These are phyloP conservation scores for Thelephora terrestris DNA, from an alignment of 1,284 basidiomycete species.

Conservation along the genomic window DNA sequence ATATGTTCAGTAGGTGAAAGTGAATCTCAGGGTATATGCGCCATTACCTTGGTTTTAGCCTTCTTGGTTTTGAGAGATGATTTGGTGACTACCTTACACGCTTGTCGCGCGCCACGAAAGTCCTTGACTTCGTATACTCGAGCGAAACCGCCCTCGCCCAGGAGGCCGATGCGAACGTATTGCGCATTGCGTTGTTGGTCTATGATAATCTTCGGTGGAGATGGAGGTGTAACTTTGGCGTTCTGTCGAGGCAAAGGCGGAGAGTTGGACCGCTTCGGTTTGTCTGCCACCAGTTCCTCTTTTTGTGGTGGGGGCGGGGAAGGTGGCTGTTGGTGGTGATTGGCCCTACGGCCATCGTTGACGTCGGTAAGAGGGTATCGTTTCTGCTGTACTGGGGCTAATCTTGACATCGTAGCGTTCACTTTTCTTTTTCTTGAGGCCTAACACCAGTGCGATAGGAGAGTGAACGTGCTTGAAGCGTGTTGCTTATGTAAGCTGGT, in stretches of 20 bases:
- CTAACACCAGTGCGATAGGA: too few species aligned
- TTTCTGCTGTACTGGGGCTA: too few species aligned
- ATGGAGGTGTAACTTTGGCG: conserved; percentile 71
- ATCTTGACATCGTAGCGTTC: too few species aligned
- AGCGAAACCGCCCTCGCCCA: conserved; percentile 91
- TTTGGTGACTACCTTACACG: conserved; percentile 87
- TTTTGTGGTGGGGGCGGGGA: conserved; percentile 13
- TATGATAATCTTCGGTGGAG: conserved; percentile 68
- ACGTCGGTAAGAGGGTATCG: too few species aligned
- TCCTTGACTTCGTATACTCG: conserved; percentile 86
- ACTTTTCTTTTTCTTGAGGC: too few species aligned
- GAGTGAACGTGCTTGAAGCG: too few species aligned
- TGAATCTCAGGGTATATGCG: conserved; percentile 9
- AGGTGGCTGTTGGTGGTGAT: conserved; percentile 13
- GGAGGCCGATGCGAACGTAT: conserved; percentile 66
- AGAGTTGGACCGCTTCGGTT: conserved; percentile 25
- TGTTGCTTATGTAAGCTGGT: too few species aligned
- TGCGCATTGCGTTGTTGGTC: conserved; percentile 51
- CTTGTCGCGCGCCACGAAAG: conserved; percentile 47
- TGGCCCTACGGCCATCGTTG: too few species aligned
- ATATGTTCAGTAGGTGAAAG: not conserved
- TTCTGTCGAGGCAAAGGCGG: conserved; percentile 71
- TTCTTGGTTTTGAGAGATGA: conserved; percentile 81
- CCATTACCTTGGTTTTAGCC: conserved; percentile 77
- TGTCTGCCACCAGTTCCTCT: conserved; percentile 6